A percentile compares a stretch with the other conserved stretches of the same genome.
These are phyloP conservation scores for Hippophae rhamnoides DNA, from an alignment of 306 rosid genomes.

Conservation along the genomic window DNA sequence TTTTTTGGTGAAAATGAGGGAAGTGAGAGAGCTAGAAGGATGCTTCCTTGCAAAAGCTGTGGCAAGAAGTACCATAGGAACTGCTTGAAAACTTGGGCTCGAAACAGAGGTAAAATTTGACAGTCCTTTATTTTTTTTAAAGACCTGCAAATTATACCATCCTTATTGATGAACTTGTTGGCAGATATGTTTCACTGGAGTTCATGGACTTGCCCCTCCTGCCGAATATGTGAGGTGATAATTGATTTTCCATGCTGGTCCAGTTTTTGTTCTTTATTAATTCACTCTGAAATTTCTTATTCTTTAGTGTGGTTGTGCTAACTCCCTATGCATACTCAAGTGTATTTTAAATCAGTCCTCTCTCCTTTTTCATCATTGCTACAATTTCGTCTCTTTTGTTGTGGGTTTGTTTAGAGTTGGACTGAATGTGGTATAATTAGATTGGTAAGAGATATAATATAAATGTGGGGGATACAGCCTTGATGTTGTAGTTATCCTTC, in stretches of 20 bases:
- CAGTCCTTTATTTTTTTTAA: not conserved
- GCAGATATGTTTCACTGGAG: conserved; percentile 59
- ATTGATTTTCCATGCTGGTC: conserved; percentile 1
- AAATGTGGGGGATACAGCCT: not conserved
- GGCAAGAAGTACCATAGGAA: conserved; percentile 87
- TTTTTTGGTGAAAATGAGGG: conserved; percentile 80
- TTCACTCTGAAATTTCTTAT: not conserved
- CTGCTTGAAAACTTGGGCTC: conserved; percentile 90
- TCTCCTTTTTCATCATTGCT: not conserved
- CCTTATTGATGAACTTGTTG: conserved; percentile 9
- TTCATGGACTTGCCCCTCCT: conserved; percentile 56
- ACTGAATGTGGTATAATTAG: not conserved
- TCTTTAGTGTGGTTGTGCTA: not conserved
- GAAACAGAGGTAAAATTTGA: conserved; percentile 64
- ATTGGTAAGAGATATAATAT: not conserved
- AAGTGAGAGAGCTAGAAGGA: conserved; percentile 74
- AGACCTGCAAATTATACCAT: not conserved
- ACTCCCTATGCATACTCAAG: not conserved
- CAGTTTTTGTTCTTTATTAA: not conserved
- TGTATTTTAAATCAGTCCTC: not conserved
- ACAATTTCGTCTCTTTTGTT: not conserved
- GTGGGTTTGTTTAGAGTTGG: not conserved
- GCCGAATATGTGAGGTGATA: conserved; percentile 52
- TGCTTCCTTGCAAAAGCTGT: conserved; percentile 95
- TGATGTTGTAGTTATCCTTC: not conserved